Evolutionary conservation across 371 early-diverging fungal species (phyloP).

Genomic region (Nosema granulosis): DNA sequence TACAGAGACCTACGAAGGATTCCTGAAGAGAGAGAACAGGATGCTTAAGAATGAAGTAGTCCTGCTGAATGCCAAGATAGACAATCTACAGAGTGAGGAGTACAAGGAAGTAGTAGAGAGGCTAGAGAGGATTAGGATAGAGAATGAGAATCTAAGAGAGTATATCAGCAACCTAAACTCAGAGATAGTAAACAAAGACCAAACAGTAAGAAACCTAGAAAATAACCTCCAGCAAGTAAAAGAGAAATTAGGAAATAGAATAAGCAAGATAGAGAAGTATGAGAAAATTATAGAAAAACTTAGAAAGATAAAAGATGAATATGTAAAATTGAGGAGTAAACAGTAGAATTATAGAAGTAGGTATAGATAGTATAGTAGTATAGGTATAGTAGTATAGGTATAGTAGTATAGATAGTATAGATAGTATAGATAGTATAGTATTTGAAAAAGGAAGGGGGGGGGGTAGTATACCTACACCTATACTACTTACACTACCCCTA

Average conservation of each 20-base stretch:
- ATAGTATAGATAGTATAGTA: too few species aligned
- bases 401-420: too few species aligned
- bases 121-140: constrained; percentile 2
- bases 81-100: too few species aligned
- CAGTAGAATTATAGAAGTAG: too few species aligned
- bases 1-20: not conserved
- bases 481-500: too few species aligned
- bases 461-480: too few species aligned
- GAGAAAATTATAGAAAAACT: constrained; percentile 24
- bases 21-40: constrained; percentile 13
- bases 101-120: constrained; percentile 12
- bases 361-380: too few species aligned
- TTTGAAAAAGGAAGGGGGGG: too few species aligned
- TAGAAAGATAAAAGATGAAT: constrained; percentile 40
- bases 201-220: not conserved
- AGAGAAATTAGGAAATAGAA: constrained; percentile 10
- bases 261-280: constrained; percentile 27
- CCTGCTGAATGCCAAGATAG: constrained; percentile 13
- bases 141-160: constrained; percentile 1
- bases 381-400: too few species aligned
- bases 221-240: constrained; percentile 11
- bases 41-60: constrained; percentile 22
- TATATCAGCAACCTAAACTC: not conserved
- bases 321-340: constrained; percentile 16
- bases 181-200: not conserved